Conservation (phyloP, 2,329 filamentous ascomycete species). For the Pseudovirgaria hyperparasitica region DNA sequence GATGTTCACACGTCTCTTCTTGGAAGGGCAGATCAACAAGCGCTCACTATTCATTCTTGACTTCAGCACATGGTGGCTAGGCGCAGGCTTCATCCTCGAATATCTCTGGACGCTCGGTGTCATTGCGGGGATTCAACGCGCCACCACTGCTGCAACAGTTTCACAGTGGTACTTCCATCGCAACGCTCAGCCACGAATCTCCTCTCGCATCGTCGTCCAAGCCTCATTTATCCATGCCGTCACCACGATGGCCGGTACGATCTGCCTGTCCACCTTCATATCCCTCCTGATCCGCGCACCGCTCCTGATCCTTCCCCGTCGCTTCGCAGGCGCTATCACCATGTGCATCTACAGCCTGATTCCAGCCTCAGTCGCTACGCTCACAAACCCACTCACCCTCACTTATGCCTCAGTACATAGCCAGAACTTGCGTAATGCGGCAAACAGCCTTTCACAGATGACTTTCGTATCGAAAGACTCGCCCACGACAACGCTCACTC, state of each 20-base stretch:
- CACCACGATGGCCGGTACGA: constrained; percentile 81
- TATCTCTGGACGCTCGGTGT: constrained; percentile 92
- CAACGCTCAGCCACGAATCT: constrained; percentile 62
- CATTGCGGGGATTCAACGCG: constrained; percentile 76
- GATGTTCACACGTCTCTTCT: constrained; percentile 93
- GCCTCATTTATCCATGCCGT: constrained; percentile 72
- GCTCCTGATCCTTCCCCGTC: constrained; percentile 67
- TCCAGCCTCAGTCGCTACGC: constrained; percentile 68
- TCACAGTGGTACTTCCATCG: constrained; percentile 99
- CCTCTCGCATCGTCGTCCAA: constrained; percentile 67
- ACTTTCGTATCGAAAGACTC: constrained; percentile 62
- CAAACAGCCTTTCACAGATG: constrained; percentile 69
- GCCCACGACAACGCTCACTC: constrained; percentile 53
- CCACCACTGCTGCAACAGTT: constrained; percentile 86
- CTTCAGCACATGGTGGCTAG: constrained; percentile 86
- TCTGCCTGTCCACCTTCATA: constrained; percentile 76
- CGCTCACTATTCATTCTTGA: constrained; percentile 64
- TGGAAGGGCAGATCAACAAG: constrained; percentile 68
- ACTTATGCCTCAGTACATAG: constrained; percentile 94
- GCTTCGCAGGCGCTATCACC: constrained; percentile 55
- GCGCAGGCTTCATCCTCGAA: constrained; percentile 80
- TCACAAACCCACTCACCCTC: constrained; percentile 83
- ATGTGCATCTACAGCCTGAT: constrained; percentile 68
- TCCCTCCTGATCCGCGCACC: constrained; percentile 73
- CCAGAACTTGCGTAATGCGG: constrained; percentile 63